Evolutionary conservation across 306 rosid species (phyloP).

Genomic region (Rubus idaeus): DNA sequence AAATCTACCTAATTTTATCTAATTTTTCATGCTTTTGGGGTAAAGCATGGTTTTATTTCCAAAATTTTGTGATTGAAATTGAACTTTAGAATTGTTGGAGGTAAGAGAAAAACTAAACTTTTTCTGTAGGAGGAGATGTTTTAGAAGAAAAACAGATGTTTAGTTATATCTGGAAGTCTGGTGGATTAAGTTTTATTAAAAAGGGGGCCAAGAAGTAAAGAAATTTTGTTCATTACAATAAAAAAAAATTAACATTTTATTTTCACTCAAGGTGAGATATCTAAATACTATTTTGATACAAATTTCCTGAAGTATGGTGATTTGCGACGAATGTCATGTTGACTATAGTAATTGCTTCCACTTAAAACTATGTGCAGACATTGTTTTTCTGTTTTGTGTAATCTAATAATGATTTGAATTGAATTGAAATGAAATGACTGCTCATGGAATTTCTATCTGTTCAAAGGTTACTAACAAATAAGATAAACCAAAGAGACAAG

Average conservation of each 20-base stretch:
- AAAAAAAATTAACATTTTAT: neutral
- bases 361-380: neutral
- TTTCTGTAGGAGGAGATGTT: neutral
- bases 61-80: too few species aligned
- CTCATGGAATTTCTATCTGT: neutral
- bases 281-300: neutral
- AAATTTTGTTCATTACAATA: neutral
- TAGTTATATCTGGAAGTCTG: neutral
- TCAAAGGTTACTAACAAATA: neutral
- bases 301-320: slow-evolving; percentile 5
- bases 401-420: neutral
- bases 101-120: neutral
- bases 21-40: neutral
- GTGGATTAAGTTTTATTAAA: neutral
- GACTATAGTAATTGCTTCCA: neutral
- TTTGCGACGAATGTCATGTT: neutral
- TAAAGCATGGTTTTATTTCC: slow-evolving; percentile 1
- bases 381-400: neutral
- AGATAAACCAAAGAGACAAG: neutral
- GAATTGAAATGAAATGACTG: neutral
- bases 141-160: neutral
- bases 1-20: neutral
- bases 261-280: neutral
- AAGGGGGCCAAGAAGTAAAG: neutral
- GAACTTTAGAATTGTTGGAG: neutral